phyloP scores from a whole-genome alignment of 257 asterid species.

The Solanum dulcamara region DNA sequence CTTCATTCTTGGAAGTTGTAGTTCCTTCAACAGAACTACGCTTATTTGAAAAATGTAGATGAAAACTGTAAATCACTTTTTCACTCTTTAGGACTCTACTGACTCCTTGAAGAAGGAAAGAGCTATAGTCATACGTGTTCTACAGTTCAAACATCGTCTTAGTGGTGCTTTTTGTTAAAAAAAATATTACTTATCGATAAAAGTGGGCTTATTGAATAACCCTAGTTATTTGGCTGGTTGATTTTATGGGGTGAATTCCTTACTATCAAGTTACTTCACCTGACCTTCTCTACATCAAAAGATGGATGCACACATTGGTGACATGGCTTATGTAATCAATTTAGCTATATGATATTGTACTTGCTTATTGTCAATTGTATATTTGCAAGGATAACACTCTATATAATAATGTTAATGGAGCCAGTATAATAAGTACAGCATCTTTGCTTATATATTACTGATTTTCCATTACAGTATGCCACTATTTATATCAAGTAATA shows the following conservation, averaged over 20 bases:
- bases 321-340: background rate
- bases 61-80: background rate
- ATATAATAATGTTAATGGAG: background rate
- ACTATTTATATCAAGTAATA: too few species aligned
- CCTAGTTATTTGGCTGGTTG: background rate
- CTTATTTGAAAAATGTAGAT: background rate
- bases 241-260: background rate
- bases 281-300: background rate
- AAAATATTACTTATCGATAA: background rate
- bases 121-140: background rate
- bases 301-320: background rate
- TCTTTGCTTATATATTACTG: background rate
- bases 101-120: background rate
- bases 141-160: background rate
- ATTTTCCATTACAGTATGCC: too few species aligned
- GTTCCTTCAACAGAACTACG: background rate
- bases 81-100: background rate
- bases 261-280: background rate
- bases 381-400: too few species aligned
- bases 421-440: background rate
- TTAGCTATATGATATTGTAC: background rate
- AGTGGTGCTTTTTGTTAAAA: background rate
- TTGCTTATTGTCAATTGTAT: background rate
- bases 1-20: too few species aligned
- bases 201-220: background rate